These are phyloP conservation scores for Cyanidioschyzon merolae DNA, from an alignment of 23 red algal species.

Conservation along the genomic window DNA sequence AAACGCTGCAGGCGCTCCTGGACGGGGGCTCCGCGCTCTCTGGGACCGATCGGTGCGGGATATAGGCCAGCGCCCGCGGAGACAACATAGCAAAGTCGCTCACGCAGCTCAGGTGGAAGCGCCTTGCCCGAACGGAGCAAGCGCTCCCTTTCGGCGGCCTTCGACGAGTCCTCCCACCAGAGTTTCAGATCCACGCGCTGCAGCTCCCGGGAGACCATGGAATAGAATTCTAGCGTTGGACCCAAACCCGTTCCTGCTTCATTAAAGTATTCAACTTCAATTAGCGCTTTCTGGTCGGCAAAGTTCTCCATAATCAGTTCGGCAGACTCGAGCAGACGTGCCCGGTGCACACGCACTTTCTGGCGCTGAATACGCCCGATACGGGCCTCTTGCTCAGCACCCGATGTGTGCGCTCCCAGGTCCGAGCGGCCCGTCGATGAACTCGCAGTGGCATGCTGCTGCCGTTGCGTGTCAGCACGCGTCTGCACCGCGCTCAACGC, in stretches of 20 bases:
- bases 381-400: constrained; percentile 26
- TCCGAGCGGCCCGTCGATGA: constrained; percentile 19
- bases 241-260: constrained; percentile 93
- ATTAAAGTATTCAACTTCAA: constrained; percentile 90
- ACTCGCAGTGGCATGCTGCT: constrained; percentile 11
- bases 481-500: constrained; percentile 65
- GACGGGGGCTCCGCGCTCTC: constrained; percentile 4
- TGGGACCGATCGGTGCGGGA: constrained; percentile 33
- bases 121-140: not conserved
- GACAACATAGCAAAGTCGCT: constrained; percentile 32
- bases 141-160: not conserved
- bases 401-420: constrained; percentile 12
- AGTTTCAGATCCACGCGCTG: constrained; percentile 64
- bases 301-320: constrained; percentile 79
- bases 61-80: constrained; percentile 76
- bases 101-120: not conserved
- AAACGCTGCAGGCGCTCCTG: constrained; percentile 42
- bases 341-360: constrained; percentile 76
- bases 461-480: constrained; percentile 37
- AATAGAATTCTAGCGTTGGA: constrained; percentile 97
- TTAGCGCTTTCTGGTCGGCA: constrained; percentile 47
- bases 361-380: constrained; percentile 80
- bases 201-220: constrained; percentile 68
- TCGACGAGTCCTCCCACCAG: constrained; percentile 38
- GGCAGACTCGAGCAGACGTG: constrained; percentile 69